Percentiles rank a stretch among this genome's conserved stretches.
Evolutionary conservation across 2,329 filamentous ascomycete species (phyloP).

Genomic region (Colletotrichum ledebouriae): DNA sequence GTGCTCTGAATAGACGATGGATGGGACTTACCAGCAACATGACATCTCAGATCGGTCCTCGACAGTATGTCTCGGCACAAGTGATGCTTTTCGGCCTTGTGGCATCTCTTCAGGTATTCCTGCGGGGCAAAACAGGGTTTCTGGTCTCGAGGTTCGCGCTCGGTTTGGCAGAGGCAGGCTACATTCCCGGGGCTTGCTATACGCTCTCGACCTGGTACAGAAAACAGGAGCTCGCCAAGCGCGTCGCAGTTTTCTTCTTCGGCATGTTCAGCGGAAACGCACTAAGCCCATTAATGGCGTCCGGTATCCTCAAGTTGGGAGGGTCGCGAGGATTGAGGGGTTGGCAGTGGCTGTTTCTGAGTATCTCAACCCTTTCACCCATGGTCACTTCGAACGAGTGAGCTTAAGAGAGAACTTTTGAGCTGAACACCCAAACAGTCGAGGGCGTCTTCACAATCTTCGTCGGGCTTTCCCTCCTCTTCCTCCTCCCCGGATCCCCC

Average conservation of each 20-base stretch:
- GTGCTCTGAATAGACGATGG: not conserved
- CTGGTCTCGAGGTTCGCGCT: conserved; percentile 59
- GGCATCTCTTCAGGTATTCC: conserved; percentile 59
- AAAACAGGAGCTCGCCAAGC: conserved; percentile 58
- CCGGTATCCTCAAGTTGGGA: conserved; percentile 61
- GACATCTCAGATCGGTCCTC: conserved; percentile 54
- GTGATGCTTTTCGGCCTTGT: conserved; percentile 63
- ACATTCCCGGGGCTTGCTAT: conserved; percentile 65
- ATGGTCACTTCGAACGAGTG: not conserved
- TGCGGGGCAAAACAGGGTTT: conserved; percentile 58
- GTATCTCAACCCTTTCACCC: conserved; percentile 30
- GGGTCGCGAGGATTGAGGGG: conserved; percentile 56
- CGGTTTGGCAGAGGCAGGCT: conserved; percentile 64
- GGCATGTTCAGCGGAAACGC: conserved; percentile 67
- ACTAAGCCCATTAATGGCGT: conserved; percentile 61
- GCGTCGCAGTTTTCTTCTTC: conserved; percentile 65
- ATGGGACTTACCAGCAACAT: not conserved
- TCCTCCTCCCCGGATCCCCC: conserved; percentile 59
- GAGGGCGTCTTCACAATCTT: conserved; percentile 60
- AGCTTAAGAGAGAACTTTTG: not conserved
- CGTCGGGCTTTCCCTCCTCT: conserved; percentile 54
- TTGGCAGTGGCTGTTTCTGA: conserved; percentile 66
- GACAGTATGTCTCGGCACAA: conserved; percentile 63
- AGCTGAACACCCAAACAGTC: conserved; percentile 47
- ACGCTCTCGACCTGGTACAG: conserved; percentile 66